These are phyloP conservation scores for Fusarium pseudonygamai DNA, from an alignment of 2,329 filamentous ascomycete genomes.

Conservation along the genomic window DNA sequence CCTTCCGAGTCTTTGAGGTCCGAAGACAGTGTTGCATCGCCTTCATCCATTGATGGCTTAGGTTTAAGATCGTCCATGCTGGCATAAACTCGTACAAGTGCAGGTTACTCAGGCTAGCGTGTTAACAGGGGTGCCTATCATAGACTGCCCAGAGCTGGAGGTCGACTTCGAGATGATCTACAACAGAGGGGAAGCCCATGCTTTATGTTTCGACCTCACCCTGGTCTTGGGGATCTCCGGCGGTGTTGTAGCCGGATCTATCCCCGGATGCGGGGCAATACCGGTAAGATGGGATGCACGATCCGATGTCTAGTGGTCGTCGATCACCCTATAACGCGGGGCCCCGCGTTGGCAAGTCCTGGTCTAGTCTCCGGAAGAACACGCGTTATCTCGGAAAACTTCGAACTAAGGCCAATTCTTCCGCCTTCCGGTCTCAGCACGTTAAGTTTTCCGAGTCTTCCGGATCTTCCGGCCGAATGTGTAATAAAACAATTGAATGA, in stretches of 20 bases:
- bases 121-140: too few species aligned
- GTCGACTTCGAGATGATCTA: background rate
- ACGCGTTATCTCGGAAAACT: background rate
- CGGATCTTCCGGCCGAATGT: fast-evolving
- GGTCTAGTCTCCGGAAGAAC: background rate
- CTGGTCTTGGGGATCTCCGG: too few species aligned
- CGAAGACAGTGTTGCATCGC: background rate
- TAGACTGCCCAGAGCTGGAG: too few species aligned
- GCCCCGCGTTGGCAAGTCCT: background rate
- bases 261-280: background rate
- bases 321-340: background rate
- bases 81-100: fast-evolving
- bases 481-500: fast-evolving
- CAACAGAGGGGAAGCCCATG: background rate
- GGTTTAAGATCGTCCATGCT: background rate
- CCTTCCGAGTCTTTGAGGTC: background rate
- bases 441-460: fast-evolving
- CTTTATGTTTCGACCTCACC: too few species aligned
- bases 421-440: background rate
- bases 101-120: too few species aligned
- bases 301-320: background rate
- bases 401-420: background rate
- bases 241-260: background rate
- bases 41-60: background rate
- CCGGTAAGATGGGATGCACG: too few species aligned